Evolutionary conservation across 768 basidiomycete species (phyloP), one percentile per base, ranked within the genome.

Genomic region (Boletus vermiculosoides): DNA sequence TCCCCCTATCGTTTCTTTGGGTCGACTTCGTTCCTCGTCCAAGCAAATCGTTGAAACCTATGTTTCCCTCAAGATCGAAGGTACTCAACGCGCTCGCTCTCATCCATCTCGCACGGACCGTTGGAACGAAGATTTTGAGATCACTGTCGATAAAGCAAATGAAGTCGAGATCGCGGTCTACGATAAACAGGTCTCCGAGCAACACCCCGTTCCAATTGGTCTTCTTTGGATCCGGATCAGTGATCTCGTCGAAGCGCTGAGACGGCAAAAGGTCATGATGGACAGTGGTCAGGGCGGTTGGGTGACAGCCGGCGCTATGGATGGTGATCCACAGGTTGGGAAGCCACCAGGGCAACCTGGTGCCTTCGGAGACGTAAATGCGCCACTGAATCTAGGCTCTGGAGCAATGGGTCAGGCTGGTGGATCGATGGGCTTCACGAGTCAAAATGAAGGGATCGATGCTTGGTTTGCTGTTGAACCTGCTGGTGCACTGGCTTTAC

Each of bases 391-490:
- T 44, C 64, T 76, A 46, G 72, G 66, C 16, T 71, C 76, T 31
- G 71, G 72, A 41, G 62, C 66, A 11, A 56, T 34, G 45, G 55
- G 57, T 16, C 70, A 69, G 33, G 66, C 73, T 4, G 66, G 73
- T 36, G 73, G 71, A 28, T 61, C 75, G 33, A 34, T 52, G 34
- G 52, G 61, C 20, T 40, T 56, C 25, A n/a, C 59, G 0, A 65
- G 47, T 49, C 72, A 72, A 42, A 72, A 60, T 33, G 95, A 98
- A 63, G 96, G 94, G 11, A 87, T 98, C 42, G 94, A 97, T 61
- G 93, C 91, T 0, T 98, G 95, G 95, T 98, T 98, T 69, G 85
- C 92, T 5, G 92, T 98, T 18, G 96, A 98, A 70, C 96, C 97
- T 45, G 94, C 90, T n/a, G 97, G 97, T 47, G 94, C 95, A 20